phyloP scores from a whole-genome alignment of 2,329 filamentous ascomycete genomes.

The Monosporascus sp. region DNA sequence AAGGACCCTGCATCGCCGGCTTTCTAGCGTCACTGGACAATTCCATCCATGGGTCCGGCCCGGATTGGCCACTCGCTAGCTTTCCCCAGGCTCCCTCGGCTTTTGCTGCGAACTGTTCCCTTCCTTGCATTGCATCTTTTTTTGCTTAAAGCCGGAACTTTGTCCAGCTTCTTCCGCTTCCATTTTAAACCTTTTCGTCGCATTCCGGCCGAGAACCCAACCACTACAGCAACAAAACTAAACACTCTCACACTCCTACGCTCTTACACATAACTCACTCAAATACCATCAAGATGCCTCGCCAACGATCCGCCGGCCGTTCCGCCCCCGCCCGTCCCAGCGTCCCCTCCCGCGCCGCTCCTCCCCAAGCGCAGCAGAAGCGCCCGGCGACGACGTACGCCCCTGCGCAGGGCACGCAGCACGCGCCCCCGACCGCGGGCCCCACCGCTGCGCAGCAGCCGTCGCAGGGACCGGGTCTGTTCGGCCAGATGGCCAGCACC shows the following conservation, averaged over 20 bases:
- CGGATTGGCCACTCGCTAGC: not conserved
- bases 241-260: not conserved
- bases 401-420: conserved; percentile 40
- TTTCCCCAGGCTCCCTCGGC: not conserved
- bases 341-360: conserved; percentile 51
- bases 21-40: not conserved
- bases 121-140: not conserved
- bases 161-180: not conserved
- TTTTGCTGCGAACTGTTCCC: not conserved
- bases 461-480: conserved; percentile 73
- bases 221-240: not conserved
- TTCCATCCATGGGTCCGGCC: not conserved
- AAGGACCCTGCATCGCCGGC: not conserved
- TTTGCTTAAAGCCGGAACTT: not conserved
- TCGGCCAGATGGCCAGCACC: conserved; percentile 96
- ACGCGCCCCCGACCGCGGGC: conserved; percentile 36
- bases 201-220: not conserved
- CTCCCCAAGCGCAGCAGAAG: conserved; percentile 52
- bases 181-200: not conserved
- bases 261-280: too few species aligned
- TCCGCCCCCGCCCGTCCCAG: conserved; percentile 56
- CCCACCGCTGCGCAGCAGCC: conserved; percentile 49
- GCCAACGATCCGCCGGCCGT: conserved; percentile 64
- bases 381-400: conserved; percentile 67
- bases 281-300: conserved; percentile 57